Evolutionary conservation across 2,329 filamentous ascomycete species (phyloP), one percentile per base, ranked within the genome.

Genomic region (Ophiocordyceps camponoti-leonardi): DNA sequence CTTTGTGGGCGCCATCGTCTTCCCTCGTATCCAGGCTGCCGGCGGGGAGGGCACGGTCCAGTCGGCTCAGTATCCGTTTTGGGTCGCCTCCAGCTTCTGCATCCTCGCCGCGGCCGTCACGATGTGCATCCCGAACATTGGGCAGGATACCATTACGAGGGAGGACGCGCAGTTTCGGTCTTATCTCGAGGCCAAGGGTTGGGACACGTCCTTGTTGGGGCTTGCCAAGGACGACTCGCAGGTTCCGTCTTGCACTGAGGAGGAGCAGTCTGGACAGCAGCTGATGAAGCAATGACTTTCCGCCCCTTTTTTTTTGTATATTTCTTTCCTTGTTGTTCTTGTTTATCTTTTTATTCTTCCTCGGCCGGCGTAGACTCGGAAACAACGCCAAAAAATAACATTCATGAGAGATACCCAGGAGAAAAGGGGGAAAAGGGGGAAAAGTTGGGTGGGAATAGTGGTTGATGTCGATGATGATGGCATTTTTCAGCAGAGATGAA

Each of bases 61-160:
- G 19, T 69, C 71, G 6, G 85, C 85, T 1, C 86, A 94, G 58
- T 86, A 93, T 52, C 87, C 87, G 0, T 95, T 94, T 66, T 94
- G 79, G 61, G 85, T 95, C n/a, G 81, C 80, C 2, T 83, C 80
- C 37, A 68, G 75, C 22, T 62, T 94, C 46, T 92, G 85, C 52
- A 62, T 93, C n/a, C 67, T 94, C 43, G 81, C 79, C 2, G 86
- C 84, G 0, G 62, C 37, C 6, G 58, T 67, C 12, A 54, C 68
- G 1, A 65, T 82, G 10, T 75, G 86, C 53, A 61, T 94, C 44
- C 88, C 88, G 0, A 66, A 84, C 43, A 82, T 95, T 49, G 79
- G 79, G n/a, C 73, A 93, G 64, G 83, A 94, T 54, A 94, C 86
- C 0, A 93, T 95, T 50, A 75, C 79, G 1, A 56, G 72, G 16